Base-by-base conservation (phyloP, 2,329 filamentous ascomycete species). In the Bipolaris cookei region DNA sequence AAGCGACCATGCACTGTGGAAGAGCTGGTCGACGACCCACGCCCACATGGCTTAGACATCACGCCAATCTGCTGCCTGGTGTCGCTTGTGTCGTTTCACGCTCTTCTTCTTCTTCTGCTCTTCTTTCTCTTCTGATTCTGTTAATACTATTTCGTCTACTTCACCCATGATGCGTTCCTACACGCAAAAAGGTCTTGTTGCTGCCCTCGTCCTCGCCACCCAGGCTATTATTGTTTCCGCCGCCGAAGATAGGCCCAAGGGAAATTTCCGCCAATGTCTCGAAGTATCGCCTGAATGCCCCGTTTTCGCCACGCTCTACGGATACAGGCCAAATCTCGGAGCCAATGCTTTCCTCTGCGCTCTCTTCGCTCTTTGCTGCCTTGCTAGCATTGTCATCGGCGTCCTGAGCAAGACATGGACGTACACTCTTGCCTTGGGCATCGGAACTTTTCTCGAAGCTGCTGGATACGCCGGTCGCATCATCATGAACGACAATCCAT, bases 381-480 rank as follows among this genome's bases (percentile, higher is more conserved):
- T 70, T 25, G 45, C 46, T 7, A 62, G 58, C 25, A 28, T 70
- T 1, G 46, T 62, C 43, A 58, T 70, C 16, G 67, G 67, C 10
- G 38, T 70, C 51, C 67, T 78, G 47, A 75, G 75, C 28, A 70
- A 72, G 18, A 70, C 68, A 59, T 74, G 76, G 56, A 75, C 76
- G 1, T 82, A 80, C 68, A 78, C 76, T 0, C 70, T 76, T 30
- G 76, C 75, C 7, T 65, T 79, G 2, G 72, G 67, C 3, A 65
- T 79, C 10, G 80, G 78, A 1, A 77, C 75, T 7, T 62, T 78
- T 3, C 72, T 77, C 28, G 80, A 82, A 62, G 55, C 75, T 18
- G 66, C 79, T 8, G 80, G 80, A 4, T 81, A 81, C 45, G 74
- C 65, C 8, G 79, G 77, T 8, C 74, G 80, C 34, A 62, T 80